Conservation (phyloP, 2,329 filamentous ascomycete species). For the Xylariales sp. region DNA sequence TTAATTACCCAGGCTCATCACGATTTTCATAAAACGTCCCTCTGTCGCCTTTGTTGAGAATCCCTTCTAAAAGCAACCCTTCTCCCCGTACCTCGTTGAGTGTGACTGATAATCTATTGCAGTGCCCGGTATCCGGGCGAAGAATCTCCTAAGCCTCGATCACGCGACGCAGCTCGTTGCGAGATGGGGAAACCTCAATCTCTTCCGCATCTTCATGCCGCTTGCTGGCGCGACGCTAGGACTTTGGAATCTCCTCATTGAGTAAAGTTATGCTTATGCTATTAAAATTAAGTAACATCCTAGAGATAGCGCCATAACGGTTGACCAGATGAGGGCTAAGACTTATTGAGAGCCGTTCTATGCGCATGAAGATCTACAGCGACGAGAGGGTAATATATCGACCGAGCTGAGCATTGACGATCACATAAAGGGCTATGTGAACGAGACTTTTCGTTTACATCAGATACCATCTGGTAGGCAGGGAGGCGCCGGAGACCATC, state of each 20-base stretch:
- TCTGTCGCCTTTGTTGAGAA: neutral
- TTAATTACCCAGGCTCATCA: neutral
- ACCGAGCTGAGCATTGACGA: no score
- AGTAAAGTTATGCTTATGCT: conserved; percentile 16
- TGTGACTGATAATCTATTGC: neutral
- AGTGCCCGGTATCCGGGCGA: conserved; percentile 26
- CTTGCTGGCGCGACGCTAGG: conserved; percentile 41
- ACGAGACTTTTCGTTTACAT: no score
- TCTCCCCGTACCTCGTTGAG: neutral
- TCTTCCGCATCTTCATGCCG: conserved; percentile 41
- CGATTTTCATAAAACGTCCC: neutral
- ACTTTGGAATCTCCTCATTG: conserved; percentile 44
- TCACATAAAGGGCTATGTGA: neutral
- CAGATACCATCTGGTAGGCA: no score
- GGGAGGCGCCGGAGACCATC: no score
- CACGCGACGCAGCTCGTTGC: conserved; percentile 36
- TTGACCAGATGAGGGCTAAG: no score
- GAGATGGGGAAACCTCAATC: conserved; percentile 42
- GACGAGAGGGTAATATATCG: no score
- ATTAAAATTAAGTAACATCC: neutral
- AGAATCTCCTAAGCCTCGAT: conserved; percentile 32
- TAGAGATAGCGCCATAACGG: no score
- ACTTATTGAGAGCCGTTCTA: neutral
- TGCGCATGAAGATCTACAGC: neutral
- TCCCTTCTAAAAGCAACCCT: neutral